phyloP scores from a whole-genome alignment of 1,284 basidiomycete genomes.

The Austroboletus niveus region DNA sequence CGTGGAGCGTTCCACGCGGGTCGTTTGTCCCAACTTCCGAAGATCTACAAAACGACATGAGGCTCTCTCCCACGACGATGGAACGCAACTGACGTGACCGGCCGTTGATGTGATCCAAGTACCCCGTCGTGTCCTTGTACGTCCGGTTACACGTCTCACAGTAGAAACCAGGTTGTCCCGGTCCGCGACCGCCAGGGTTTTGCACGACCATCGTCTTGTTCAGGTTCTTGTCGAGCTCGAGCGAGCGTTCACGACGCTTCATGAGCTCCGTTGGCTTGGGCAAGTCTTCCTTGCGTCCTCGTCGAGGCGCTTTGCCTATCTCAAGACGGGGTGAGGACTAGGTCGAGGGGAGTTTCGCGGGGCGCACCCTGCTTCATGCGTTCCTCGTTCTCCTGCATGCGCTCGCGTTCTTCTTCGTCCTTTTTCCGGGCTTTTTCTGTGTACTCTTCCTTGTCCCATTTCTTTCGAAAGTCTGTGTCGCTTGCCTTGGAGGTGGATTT shows the following conservation, averaged over 20 bases:
- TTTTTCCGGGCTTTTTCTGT: slow-evolving; percentile 73
- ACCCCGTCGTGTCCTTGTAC: slow-evolving; percentile 90
- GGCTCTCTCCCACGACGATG: not conserved
- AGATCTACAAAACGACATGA: slow-evolving; percentile 60
- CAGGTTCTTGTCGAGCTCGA: slow-evolving; percentile 90
- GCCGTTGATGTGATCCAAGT: slow-evolving; percentile 96
- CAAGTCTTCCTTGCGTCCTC: slow-evolving; percentile 62
- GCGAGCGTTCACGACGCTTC: slow-evolving; percentile 76
- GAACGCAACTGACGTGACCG: slow-evolving; percentile 72
- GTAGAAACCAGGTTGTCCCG: slow-evolving; percentile 88
- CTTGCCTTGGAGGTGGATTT: slow-evolving; percentile 55
- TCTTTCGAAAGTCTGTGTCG: slow-evolving; percentile 78
- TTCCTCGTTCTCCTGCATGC: slow-evolving; percentile 85
- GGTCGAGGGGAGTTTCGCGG: not conserved
- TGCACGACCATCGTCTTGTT: slow-evolving; percentile 91
- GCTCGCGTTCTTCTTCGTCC: slow-evolving; percentile 72
- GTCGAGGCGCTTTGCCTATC: slow-evolving; percentile 70
- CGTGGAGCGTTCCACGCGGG: slow-evolving; percentile 86
- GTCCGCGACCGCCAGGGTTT: slow-evolving; percentile 73
- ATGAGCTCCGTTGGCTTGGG: slow-evolving; percentile 90
- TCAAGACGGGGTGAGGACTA: not conserved
- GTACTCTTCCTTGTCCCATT: slow-evolving; percentile 87
- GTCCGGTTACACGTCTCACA: slow-evolving; percentile 89
- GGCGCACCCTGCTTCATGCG: slow-evolving; percentile 74
- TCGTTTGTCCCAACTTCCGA: slow-evolving; percentile 90